Percentiles rank a stretch among this genome's conserved stretches.
phyloP scores from a whole-genome alignment of 1,284 basidiomycete genomes.

The Agaricales sp. region DNA sequence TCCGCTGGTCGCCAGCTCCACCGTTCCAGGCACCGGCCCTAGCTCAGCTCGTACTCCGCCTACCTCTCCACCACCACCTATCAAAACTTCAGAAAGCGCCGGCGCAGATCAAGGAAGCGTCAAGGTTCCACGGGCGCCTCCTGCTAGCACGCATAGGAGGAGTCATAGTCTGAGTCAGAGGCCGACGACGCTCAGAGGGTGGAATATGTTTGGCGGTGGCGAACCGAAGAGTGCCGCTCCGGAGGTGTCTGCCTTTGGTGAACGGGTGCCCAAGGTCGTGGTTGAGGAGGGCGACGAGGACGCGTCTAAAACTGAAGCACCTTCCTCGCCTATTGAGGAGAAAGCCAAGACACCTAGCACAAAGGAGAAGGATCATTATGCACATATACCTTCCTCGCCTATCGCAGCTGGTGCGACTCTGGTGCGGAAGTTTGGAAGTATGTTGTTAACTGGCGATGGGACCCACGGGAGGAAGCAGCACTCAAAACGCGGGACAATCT shows the following conservation, averaged over 20 bases:
- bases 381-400: conserved; percentile 22
- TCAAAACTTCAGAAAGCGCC: conserved; percentile 6
- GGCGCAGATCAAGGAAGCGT: conserved; percentile 9
- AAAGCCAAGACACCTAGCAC: conserved; percentile 20
- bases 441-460: conserved; percentile 38
- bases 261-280: conserved; percentile 15
- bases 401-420: conserved; percentile 55
- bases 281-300: conserved; percentile 9
- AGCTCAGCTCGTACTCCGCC: conserved; percentile 24
- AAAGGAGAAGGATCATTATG: conserved; percentile 15
- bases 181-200: conserved; percentile 34
- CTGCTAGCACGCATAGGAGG: conserved; percentile 55
- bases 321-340: conserved; percentile 10
- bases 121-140: conserved; percentile 48
- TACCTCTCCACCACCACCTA: conserved; percentile 21
- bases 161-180: conserved; percentile 73
- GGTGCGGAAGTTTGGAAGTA: conserved; percentile 62
- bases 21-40: background rate
- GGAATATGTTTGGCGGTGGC: conserved; percentile 38
- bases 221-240: conserved; percentile 48
- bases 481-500: conserved; percentile 39
- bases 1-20: conserved; percentile 5
- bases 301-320: conserved; percentile 7
- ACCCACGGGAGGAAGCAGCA: conserved; percentile 24
- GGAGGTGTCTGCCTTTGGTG: conserved; percentile 40